Evolutionary conservation across 345 rosid genomes (phyloP).

Genomic region (Salix arbutifolia): DNA sequence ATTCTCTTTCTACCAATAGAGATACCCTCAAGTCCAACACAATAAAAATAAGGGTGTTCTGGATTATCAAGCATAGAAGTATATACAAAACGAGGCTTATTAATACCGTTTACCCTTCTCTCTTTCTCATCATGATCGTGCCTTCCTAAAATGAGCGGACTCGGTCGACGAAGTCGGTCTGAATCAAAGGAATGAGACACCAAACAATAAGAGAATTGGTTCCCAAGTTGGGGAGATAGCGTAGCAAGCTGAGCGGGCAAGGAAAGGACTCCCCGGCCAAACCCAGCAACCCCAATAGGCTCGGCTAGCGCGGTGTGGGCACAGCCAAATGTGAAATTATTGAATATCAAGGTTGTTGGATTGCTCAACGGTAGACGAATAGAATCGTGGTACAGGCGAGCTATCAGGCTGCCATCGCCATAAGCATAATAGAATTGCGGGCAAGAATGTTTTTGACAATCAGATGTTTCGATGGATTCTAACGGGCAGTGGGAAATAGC

Average conservation of each 20-base stretch:
- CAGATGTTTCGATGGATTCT: constrained; percentile 66
- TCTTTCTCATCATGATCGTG: constrained; percentile 46
- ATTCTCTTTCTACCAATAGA: constrained; percentile 66
- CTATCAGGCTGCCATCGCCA: constrained; percentile 86
- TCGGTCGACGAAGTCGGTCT: constrained; percentile 53
- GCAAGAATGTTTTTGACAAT: constrained; percentile 62
- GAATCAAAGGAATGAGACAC: constrained; percentile 87
- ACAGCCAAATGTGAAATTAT: constrained; percentile 82
- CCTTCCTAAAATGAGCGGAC: constrained; percentile 91
- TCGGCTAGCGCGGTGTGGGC: constrained; percentile 83
- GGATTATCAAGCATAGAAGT: constrained; percentile 69
- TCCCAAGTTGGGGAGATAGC: constrained; percentile 62
- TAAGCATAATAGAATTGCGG: constrained; percentile 89
- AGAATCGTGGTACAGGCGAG: constrained; percentile 51
- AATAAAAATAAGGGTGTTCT: constrained; percentile 81
- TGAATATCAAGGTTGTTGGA: constrained; percentile 32
- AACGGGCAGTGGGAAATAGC: constrained; percentile 78
- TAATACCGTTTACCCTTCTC: constrained; percentile 16
- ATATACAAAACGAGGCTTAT: constrained; percentile 43
- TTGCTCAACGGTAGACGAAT: constrained; percentile 44
- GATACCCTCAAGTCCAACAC: constrained; percentile 74
- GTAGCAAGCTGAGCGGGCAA: constrained; percentile 71
- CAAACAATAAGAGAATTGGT: constrained; percentile 78
- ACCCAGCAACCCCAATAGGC: constrained; percentile 93
- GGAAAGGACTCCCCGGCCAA: constrained; percentile 82